Base-by-base conservation (phyloP, 23 red algal species). In the Porphyridium purpureum region DNA sequence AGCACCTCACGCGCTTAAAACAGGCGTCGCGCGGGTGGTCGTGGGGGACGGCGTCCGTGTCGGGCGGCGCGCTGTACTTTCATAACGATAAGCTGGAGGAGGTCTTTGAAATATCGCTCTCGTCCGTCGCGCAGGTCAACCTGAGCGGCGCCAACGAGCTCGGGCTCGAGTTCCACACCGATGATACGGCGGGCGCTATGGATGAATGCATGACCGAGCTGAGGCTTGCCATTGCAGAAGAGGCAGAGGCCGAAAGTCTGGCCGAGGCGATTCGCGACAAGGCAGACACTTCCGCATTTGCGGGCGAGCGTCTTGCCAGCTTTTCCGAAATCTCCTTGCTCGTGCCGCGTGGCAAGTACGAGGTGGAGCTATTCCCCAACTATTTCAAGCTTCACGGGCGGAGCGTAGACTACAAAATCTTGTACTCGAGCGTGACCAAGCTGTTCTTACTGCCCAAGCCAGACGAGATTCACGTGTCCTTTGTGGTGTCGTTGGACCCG, bases 371-470 rank as follows among this genome's bases (percentile, higher is more conserved):
- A 59, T 98, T 75, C 50, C 79, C 80, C 24, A 86, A 84, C 48
- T 75, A 98, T 57, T 63, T 98, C 50, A 85, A 80, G 54, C 55
- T 98, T 50, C 80, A 83, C 50, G 90, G 90, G 25, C 85, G 82
- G 64, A 68, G 71, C 5, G 65, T 86, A 15, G 90, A 98, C 56
- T 98, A 80, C 74, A 98, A 98, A 65, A 86, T 98, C 59, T 36
- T 98, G 33, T 98, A 98, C 46, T 65, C 49, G 24, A 77, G 71
- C 1, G 78, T 98, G n/a, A 79, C 52, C 27, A 59, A 80, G 36
- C 54, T 98, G 53, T 98, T 98, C 36, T 54, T 98, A 47, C 57
- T 98, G 2, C 90, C 90, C 19, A 98, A 98, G 48, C 90, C 90
- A 11, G 79, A 98, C 38, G 82, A 86, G 24, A 52, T 75, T 3